Conservation (phyloP, 495 filamentous ascomycete genomes). For the Eremomyces bilateralis region DNA sequence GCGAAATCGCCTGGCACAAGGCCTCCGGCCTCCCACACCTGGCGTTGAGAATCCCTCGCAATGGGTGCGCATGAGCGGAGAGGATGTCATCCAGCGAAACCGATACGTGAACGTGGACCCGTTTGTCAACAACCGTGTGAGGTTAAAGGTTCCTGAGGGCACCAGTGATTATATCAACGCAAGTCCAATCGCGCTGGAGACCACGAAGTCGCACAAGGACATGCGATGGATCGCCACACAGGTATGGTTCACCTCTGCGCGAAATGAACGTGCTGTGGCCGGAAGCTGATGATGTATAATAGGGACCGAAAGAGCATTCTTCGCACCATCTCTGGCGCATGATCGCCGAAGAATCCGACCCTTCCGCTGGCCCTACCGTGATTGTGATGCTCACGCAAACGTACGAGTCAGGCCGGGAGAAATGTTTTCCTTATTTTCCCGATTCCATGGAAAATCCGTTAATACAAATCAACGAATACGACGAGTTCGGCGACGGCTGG, state of each 20-base stretch:
- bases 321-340: slow-evolving; percentile 85
- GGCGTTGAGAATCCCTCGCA: slow-evolving; percentile 21
- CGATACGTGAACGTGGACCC: slow-evolving; percentile 73
- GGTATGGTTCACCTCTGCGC: slow-evolving; percentile 21
- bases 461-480: slow-evolving; percentile 30
- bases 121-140: slow-evolving; percentile 67
- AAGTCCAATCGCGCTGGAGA: slow-evolving; percentile 54
- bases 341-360: slow-evolving; percentile 65
- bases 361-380: slow-evolving; percentile 35
- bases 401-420: slow-evolving; percentile 58
- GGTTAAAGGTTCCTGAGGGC: slow-evolving; percentile 58
- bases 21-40: slow-evolving; percentile 17
- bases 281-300: slow-evolving; percentile 7
- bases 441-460: slow-evolving; percentile 28
- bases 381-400: slow-evolving; percentile 94
- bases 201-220: slow-evolving; percentile 27
- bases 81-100: slow-evolving; percentile 37
- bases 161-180: slow-evolving; percentile 91
- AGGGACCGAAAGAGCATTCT: slow-evolving; percentile 60
- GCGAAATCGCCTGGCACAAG: slow-evolving; percentile 28
- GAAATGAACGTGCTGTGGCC: slow-evolving; percentile 13
- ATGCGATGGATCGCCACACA: slow-evolving; percentile 46
- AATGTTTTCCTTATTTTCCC: slow-evolving; percentile 86
- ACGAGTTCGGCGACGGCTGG: slow-evolving; percentile 45
- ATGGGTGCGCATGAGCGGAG: slow-evolving; percentile 32